These are phyloP conservation scores for Boletus tylopilopsis DNA, from an alignment of 768 basidiomycete species.

Conservation along the genomic window DNA sequence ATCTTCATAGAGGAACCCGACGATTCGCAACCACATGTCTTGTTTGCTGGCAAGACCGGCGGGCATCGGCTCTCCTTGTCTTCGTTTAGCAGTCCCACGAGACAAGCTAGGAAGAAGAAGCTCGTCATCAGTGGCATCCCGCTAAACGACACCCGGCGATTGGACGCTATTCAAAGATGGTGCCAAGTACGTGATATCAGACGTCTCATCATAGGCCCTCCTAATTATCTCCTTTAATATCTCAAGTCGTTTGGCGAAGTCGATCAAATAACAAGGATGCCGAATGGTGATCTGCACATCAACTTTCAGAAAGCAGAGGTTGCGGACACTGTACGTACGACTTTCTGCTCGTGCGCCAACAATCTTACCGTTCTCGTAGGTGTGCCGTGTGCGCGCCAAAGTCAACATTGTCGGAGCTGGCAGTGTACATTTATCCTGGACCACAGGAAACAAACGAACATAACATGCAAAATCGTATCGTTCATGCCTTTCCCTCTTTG, in stretches of 20 bases:
- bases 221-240: constrained; percentile 8
- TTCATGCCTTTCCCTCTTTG: constrained; percentile 15
- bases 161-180: constrained; percentile 70
- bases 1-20: constrained; percentile 26
- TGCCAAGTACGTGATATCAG: constrained; percentile 54
- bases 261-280: constrained; percentile 66
- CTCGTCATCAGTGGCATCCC: constrained; percentile 70
- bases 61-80: constrained; percentile 30
- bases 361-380: constrained; percentile 38
- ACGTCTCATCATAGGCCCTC: neutral
- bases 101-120: constrained; percentile 53
- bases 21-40: constrained; percentile 27
- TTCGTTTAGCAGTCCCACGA: constrained; percentile 34
- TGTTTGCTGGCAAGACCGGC: constrained; percentile 24
- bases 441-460: constrained; percentile 46
- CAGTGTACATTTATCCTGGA: constrained; percentile 77
- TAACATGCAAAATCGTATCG: constrained; percentile 6
- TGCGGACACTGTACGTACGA: constrained; percentile 64
- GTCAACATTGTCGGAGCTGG: constrained; percentile 74
- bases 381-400: constrained; percentile 73
- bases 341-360: neutral
- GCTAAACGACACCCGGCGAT: constrained; percentile 53
- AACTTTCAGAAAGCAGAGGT: constrained; percentile 73
- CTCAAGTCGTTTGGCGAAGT: constrained; percentile 71
- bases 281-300: constrained; percentile 75